Conservation (phyloP, 257 asterid species). For the Marsdenia floribunda region DNA sequence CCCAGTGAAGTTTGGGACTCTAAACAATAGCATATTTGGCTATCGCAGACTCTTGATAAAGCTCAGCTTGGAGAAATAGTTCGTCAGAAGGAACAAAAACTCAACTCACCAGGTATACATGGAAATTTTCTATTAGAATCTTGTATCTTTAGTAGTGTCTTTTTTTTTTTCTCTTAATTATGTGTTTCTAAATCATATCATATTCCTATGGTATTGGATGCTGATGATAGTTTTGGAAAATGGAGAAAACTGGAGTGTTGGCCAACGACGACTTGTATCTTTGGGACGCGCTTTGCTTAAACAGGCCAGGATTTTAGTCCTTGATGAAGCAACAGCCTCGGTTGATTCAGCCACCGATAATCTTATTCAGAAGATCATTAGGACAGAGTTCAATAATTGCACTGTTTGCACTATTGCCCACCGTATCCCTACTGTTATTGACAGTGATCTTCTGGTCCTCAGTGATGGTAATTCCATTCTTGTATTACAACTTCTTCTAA, state of each 20-base stretch:
- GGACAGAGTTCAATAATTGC: slow-evolving; percentile 80
- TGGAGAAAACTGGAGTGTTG: slow-evolving; percentile 98
- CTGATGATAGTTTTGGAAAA: slow-evolving; percentile 61
- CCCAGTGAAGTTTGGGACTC: background rate
- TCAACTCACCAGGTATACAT: slow-evolving; percentile 77
- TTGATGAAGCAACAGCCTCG: slow-evolving; percentile 96
- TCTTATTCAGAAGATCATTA: slow-evolving; percentile 86
- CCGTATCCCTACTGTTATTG: slow-evolving; percentile 96
- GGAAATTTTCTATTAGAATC: slow-evolving; percentile 6
- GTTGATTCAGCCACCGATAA: slow-evolving; percentile 98
- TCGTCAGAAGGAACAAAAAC: slow-evolving; percentile 78
- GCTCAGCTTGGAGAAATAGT: slow-evolving; percentile 83
- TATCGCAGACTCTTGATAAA: slow-evolving; percentile 81
- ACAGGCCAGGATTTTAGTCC: slow-evolving; percentile 88
- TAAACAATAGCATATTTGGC: slow-evolving; percentile 4
- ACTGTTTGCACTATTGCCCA: slow-evolving; percentile 96
- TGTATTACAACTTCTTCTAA: background rate
- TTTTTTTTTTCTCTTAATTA: too few relatives aligned
- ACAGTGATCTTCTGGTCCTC: slow-evolving; percentile 92
- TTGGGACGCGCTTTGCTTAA: slow-evolving; percentile 91
- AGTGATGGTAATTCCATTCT: slow-evolving; percentile 55
- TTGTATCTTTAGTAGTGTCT: background rate
- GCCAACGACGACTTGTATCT: slow-evolving; percentile 90
- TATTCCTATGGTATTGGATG: background rate
- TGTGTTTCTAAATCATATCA: background rate